These are phyloP conservation scores for Ramularia endophylla DNA, from an alignment of 2,329 filamentous ascomycete genomes.

Conservation along the genomic window DNA sequence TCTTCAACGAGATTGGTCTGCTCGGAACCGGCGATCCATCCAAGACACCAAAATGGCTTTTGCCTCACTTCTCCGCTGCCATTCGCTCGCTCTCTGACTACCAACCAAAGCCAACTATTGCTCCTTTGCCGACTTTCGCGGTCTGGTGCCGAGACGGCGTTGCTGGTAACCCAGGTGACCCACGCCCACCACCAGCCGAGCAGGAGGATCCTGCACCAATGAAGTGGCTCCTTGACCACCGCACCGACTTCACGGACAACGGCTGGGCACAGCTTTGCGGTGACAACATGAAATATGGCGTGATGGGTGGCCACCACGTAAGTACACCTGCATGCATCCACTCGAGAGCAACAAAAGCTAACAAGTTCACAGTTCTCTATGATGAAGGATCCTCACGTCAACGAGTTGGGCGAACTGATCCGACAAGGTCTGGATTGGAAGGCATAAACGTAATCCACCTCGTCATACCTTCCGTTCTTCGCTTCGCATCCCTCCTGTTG, in stretches of 20 bases:
- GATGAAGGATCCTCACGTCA: slow-evolving; percentile 57
- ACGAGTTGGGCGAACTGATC: slow-evolving; percentile 37
- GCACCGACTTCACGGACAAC: slow-evolving; percentile 64
- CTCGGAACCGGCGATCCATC: slow-evolving; percentile 55
- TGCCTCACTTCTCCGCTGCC: slow-evolving; percentile 65
- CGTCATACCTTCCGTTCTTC: slow-evolving; percentile 9
- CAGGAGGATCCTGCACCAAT: slow-evolving; percentile 49
- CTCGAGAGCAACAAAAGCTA: not conserved
- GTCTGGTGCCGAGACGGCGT: slow-evolving; percentile 72
- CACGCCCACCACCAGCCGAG: slow-evolving; percentile 57
- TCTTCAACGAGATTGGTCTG: slow-evolving; percentile 66
- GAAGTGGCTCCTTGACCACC: slow-evolving; percentile 66
- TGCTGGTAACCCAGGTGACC: slow-evolving; percentile 59
- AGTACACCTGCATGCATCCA: not conserved
- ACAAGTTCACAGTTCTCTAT: slow-evolving; percentile 51
- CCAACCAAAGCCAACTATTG: slow-evolving; percentile 57
- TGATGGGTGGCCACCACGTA: slow-evolving; percentile 64
- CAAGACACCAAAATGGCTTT: slow-evolving; percentile 65
- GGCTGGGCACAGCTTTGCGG: slow-evolving; percentile 63
- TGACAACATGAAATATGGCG: slow-evolving; percentile 52
- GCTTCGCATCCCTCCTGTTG: slow-evolving; percentile 14
- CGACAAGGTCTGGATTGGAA: slow-evolving; percentile 35
- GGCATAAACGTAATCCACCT: slow-evolving; percentile 8
- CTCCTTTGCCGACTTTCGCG: slow-evolving; percentile 56
- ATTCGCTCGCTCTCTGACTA: slow-evolving; percentile 65